phyloP scores from a whole-genome alignment of 495 filamentous ascomycete species.

The Trichocladium antarcticum region DNA sequence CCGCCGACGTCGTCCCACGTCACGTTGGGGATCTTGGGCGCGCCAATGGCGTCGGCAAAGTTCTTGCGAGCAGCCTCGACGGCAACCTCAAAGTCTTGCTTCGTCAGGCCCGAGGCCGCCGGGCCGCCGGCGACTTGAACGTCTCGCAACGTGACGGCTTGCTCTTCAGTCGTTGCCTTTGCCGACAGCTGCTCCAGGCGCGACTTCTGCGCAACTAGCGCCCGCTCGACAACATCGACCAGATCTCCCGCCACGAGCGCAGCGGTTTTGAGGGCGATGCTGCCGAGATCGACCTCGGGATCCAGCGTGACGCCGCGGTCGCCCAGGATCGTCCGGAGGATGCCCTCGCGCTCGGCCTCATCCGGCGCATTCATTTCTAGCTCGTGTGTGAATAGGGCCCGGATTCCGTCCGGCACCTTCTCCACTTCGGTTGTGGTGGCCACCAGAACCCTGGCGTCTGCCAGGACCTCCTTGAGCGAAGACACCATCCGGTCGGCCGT shows the following conservation, averaged over 20 bases:
- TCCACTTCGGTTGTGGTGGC: constrained; percentile 93
- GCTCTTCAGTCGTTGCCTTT: constrained; percentile 26
- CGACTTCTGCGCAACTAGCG: constrained; percentile 57
- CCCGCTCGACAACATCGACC: constrained; percentile 86
- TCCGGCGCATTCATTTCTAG: constrained; percentile 89
- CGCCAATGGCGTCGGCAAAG: constrained; percentile 93
- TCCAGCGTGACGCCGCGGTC: constrained; percentile 61
- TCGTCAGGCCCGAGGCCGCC: constrained; percentile 63
- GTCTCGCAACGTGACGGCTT: constrained; percentile 57
- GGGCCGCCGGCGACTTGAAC: constrained; percentile 83
- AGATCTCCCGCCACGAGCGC: constrained; percentile 90
- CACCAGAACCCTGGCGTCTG: constrained; percentile 64
- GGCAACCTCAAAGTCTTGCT: constrained; percentile 75
- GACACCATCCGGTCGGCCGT: constrained; percentile 81
- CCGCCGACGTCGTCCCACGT: constrained; percentile 95
- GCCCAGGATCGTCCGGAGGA: constrained; percentile 64
- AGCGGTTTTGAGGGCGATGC: constrained; percentile 87
- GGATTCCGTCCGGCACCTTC: constrained; percentile 78
- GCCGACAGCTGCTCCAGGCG: constrained; percentile 60
- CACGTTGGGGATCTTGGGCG: constrained; percentile 96
- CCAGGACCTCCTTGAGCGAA: constrained; percentile 67
- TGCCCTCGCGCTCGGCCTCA: constrained; percentile 82
- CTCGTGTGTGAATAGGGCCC: constrained; percentile 89
- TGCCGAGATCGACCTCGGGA: constrained; percentile 66
- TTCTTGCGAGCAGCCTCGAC: constrained; percentile 94